phyloP scores from a whole-genome alignment of 2,329 filamentous ascomycete species.

The Exutisphaerella laricina region DNA sequence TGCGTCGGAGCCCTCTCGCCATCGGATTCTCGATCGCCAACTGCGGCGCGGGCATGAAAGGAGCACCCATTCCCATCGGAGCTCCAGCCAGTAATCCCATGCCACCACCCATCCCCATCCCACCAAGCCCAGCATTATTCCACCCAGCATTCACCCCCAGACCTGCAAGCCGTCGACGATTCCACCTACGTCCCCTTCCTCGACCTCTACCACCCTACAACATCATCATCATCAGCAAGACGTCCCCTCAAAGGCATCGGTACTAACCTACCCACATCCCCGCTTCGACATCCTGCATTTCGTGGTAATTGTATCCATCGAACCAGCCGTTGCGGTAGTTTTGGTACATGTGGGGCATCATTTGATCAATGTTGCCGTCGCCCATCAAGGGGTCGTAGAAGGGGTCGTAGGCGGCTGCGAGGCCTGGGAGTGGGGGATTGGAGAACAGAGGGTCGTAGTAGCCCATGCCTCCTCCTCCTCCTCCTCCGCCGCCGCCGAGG shows the following conservation, averaged over 20 bases:
- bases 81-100: background rate
- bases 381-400: background rate
- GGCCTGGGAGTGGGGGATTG: no score
- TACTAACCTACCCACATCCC: background rate
- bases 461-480: no score
- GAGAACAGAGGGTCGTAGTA: no score
- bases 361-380: background rate
- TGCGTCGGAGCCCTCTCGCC: no score
- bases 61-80: conserved; percentile 1
- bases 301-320: background rate
- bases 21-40: background rate
- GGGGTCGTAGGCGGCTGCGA: background rate
- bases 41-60: background rate
- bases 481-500: no score
- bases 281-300: no score
- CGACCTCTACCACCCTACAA: background rate
- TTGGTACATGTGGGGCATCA: background rate
- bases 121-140: background rate
- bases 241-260: background rate
- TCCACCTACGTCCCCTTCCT: background rate
- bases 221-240: background rate
- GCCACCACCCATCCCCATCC: background rate
- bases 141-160: background rate
- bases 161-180: background rate
- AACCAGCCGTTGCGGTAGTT: background rate